phyloP scores from a whole-genome alignment of 106 monocot species.

The Posidonia australis region DNA sequence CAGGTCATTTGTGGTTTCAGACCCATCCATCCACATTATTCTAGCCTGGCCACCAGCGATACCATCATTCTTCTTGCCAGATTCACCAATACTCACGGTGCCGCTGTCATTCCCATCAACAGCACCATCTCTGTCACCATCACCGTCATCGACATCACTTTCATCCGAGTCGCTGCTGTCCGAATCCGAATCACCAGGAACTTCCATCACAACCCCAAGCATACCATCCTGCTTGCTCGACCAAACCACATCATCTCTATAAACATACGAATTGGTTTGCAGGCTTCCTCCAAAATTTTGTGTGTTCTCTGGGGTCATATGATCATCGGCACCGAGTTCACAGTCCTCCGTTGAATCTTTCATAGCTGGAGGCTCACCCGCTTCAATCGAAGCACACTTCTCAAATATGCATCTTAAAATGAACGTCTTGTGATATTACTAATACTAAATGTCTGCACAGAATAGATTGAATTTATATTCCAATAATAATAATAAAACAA shows the following conservation, averaged over 20 bases:
- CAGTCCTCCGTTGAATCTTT: too few relatives aligned
- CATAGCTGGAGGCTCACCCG: too few relatives aligned
- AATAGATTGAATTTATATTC: too few relatives aligned
- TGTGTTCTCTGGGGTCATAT: neutral
- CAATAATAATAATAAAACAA: too few relatives aligned
- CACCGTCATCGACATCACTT: slow-evolving; percentile 42
- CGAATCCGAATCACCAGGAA: slow-evolving; percentile 77
- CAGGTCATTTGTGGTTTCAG: slow-evolving; percentile 53
- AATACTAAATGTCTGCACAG: too few relatives aligned
- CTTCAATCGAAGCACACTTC: too few relatives aligned
- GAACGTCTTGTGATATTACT: too few relatives aligned
- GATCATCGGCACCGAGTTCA: too few relatives aligned
- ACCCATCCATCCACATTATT: slow-evolving; percentile 66
- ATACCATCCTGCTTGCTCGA: slow-evolving; percentile 36
- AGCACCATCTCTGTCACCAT: slow-evolving; percentile 9
- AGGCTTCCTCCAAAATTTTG: slow-evolving; percentile 12
- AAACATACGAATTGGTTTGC: slow-evolving; percentile 31
- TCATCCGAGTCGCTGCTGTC: slow-evolving; percentile 45
- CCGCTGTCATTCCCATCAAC: slow-evolving; percentile 9
- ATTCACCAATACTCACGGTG: slow-evolving; percentile 13
- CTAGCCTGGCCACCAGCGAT: slow-evolving; percentile 62
- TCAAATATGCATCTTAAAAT: too few relatives aligned
- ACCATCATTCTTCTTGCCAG: slow-evolving; percentile 16
- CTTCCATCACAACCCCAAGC: slow-evolving; percentile 74
- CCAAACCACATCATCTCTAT: slow-evolving; percentile 77